Evolutionary conservation across 2,329 filamentous ascomycete species (phyloP).

Genomic region (Stachybotrys echinatus): DNA sequence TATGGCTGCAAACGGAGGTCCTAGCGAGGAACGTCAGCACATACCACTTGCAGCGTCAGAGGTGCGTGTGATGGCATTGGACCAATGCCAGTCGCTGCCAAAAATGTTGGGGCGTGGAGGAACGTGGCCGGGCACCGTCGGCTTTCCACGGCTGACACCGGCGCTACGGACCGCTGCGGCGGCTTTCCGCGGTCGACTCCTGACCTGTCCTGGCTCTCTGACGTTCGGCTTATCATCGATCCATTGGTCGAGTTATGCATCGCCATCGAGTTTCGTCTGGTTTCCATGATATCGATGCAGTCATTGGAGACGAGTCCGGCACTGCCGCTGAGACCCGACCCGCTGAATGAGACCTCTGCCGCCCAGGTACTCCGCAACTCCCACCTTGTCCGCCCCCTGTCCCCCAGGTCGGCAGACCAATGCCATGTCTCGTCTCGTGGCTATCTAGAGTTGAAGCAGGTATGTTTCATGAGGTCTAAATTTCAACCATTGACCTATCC

Average conservation of each 20-base stretch:
- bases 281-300: background rate
- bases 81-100: too few species aligned
- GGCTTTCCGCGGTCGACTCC: constrained; percentile 20
- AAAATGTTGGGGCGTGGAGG: background rate
- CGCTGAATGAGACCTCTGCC: background rate
- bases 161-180: constrained; percentile 18
- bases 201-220: background rate
- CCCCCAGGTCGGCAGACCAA: background rate
- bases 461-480: background rate
- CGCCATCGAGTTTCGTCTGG: background rate
- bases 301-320: too few species aligned
- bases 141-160: constrained; percentile 33
- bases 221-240: background rate
- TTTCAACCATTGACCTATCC: too few species aligned
- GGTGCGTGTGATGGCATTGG: too few species aligned
- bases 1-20: too few species aligned
- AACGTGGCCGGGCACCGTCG: constrained; percentile 29
- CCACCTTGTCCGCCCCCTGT: background rate
- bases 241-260: background rate
- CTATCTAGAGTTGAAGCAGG: too few species aligned
- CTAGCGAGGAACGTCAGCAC: background rate
- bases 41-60: too few species aligned
- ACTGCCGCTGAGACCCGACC: background rate
- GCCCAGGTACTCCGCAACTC: background rate
- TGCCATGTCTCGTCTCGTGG: too few species aligned